A percentile compares a stretch with the other conserved stretches of the same genome.
These are phyloP conservation scores for Candida albicans DNA, from an alignment of 1,139 yeast genomes.

Conservation along the genomic window DNA sequence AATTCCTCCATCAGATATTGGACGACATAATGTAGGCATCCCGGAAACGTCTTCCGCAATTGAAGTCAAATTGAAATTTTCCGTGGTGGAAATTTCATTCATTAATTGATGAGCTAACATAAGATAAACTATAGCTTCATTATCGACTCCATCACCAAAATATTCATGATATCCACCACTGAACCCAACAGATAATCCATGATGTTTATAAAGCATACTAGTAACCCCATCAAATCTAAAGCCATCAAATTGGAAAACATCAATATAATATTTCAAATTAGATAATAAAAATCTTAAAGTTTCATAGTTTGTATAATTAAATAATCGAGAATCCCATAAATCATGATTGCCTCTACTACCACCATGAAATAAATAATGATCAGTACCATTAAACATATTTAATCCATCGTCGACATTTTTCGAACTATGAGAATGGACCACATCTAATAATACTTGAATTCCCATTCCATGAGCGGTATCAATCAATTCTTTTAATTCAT, in stretches of 20 bases:
- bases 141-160: slow-evolving; percentile 77
- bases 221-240: slow-evolving; percentile 97
- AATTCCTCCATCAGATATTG: slow-evolving; percentile 74
- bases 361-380: slow-evolving; percentile 90
- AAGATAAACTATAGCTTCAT: slow-evolving; percentile 81
- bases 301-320: slow-evolving; percentile 88
- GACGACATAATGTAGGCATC: slow-evolving; percentile 89
- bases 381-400: slow-evolving; percentile 93
- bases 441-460: slow-evolving; percentile 81
- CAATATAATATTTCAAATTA: slow-evolving; percentile 83
- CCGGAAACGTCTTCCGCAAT: slow-evolving; percentile 98
- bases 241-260: slow-evolving; percentile 87
- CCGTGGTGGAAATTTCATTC: slow-evolving; percentile 45
- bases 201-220: slow-evolving; percentile 87
- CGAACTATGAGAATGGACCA: slow-evolving; percentile 95
- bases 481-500: slow-evolving; percentile 83
- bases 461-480: slow-evolving; percentile 93
- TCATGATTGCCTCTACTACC: slow-evolving; percentile 84
- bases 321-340: slow-evolving; percentile 92
- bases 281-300: slow-evolving; percentile 84
- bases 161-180: slow-evolving; percentile 94
- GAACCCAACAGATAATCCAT: slow-evolving; percentile 87
- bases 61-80: slow-evolving; percentile 58
- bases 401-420: slow-evolving; percentile 93
- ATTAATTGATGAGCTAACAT: slow-evolving; percentile 85